These are phyloP conservation scores for Saturnispora saitoi DNA, from an alignment of 805 yeast genomes.

Conservation along the genomic window DNA sequence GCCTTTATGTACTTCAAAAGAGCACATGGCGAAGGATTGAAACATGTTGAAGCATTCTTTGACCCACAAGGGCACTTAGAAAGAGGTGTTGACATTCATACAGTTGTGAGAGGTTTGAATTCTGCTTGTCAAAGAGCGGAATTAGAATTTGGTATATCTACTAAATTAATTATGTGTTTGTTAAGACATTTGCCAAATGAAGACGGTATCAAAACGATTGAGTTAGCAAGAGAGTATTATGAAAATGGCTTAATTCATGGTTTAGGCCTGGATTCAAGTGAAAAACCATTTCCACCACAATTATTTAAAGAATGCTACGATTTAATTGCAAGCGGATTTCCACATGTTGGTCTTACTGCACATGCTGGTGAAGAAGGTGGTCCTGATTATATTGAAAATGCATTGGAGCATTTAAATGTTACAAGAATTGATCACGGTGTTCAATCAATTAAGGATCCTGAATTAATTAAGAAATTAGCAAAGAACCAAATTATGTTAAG, in stretches of 20 bases:
- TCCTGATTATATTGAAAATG: slow-evolving; percentile 50
- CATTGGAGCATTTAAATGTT: slow-evolving; percentile 52
- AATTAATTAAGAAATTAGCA: slow-evolving; percentile 49
- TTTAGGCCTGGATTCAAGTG: slow-evolving; percentile 76
- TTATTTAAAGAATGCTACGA: slow-evolving; percentile 57
- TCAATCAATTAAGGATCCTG: slow-evolving; percentile 47
- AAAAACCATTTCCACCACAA: slow-evolving; percentile 69
- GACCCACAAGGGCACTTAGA: slow-evolving; percentile 82
- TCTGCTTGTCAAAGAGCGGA: slow-evolving; percentile 61
- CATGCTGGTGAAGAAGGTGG: slow-evolving; percentile 91
- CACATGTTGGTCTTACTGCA: slow-evolving; percentile 60
- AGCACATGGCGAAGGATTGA: slow-evolving; percentile 50
- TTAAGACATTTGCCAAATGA: slow-evolving; percentile 64
- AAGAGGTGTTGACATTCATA: slow-evolving; percentile 51
- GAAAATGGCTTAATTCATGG: slow-evolving; percentile 59
- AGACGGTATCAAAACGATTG: slow-evolving; percentile 50
- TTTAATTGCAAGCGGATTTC: slow-evolving; percentile 37
- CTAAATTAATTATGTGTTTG: slow-evolving; percentile 73
- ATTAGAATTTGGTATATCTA: slow-evolving; percentile 49
- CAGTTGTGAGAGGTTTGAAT: slow-evolving; percentile 56
- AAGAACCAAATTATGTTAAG: slow-evolving; percentile 49
- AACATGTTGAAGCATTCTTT: slow-evolving; percentile 69
- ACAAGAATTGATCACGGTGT: slow-evolving; percentile 79
- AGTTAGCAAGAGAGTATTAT: slow-evolving; percentile 42
- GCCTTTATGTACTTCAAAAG: slow-evolving; percentile 65